Percentiles rank a stretch among this genome's conserved stretches.
Conservation (phyloP, 2,329 filamentous ascomycete species). For the Penicillium nordicum region DNA sequence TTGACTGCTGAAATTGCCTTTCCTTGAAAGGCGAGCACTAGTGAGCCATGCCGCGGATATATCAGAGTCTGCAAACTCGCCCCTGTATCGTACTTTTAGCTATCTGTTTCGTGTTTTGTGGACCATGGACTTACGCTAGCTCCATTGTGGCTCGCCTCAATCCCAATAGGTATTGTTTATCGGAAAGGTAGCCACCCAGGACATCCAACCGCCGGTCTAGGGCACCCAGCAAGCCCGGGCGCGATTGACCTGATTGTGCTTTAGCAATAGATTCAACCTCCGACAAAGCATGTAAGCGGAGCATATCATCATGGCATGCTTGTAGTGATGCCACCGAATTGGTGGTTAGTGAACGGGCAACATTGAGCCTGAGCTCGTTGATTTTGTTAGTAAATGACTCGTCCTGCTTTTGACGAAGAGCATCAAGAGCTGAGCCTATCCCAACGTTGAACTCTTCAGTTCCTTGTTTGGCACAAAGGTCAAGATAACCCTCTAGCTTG, state of each 20-base stretch:
- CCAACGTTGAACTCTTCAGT: conserved; percentile 76
- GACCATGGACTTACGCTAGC: conserved; percentile 46
- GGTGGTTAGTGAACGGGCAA: conserved; percentile 70
- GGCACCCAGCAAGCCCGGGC: conserved; percentile 46
- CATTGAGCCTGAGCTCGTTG: conserved; percentile 62
- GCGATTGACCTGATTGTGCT: conserved; percentile 33
- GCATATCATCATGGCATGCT: conserved; percentile 76
- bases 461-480: conserved; percentile 29
- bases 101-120: neutral
- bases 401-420: conserved; percentile 53
- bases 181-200: conserved; percentile 80
- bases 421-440: conserved; percentile 65
- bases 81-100: conserved; percentile 31
- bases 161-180: conserved; percentile 91
- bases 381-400: conserved; percentile 58
- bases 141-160: conserved; percentile 86
- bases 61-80: conserved; percentile 65
- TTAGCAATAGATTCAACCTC: conserved; percentile 77
- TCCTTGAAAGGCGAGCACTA: conserved; percentile 80
- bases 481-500: conserved; percentile 65
- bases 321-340: conserved; percentile 77
- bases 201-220: conserved; percentile 79
- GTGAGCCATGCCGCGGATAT: conserved; percentile 82
- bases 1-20: conserved; percentile 76
- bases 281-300: conserved; percentile 81